Evolutionary conservation across 164 flowering plant genomes (phyloP).

Genomic region (Stephania yunnanensis): DNA sequence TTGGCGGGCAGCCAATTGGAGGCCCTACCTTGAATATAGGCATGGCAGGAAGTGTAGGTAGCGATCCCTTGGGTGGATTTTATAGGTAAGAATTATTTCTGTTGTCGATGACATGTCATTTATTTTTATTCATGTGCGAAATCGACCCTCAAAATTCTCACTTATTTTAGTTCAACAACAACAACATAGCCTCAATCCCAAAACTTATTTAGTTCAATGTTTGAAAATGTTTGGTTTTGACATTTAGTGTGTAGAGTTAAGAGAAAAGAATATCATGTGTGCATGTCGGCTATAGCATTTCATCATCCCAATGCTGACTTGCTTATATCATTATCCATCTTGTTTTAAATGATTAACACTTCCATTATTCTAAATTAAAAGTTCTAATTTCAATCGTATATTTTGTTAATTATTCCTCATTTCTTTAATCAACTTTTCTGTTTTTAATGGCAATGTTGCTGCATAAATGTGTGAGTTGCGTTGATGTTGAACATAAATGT

Average conservation of each 20-base stretch:
- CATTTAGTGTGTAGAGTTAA: not conserved
- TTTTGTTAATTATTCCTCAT: no score
- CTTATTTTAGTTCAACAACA: not conserved
- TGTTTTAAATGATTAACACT: no score
- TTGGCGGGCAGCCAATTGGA: slow-evolving; percentile 52
- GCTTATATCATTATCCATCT: not conserved
- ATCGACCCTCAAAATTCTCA: not conserved
- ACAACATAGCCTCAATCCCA: no score
- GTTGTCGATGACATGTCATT: not conserved
- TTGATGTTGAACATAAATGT: not conserved
- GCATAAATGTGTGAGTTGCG: not conserved
- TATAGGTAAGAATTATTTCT: slow-evolving; percentile 48
- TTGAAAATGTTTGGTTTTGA: not conserved
- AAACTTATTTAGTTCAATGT: not conserved
- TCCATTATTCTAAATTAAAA: no score
- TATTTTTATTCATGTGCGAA: not conserved
- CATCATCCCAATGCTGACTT: not conserved
- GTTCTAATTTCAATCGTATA: no score
- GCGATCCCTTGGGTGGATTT: slow-evolving; percentile 90
- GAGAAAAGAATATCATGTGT: not conserved
- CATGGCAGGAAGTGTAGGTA: slow-evolving; percentile 88
- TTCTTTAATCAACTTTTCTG: not conserved
- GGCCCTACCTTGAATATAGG: slow-evolving; percentile 66
- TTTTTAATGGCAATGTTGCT: not conserved
- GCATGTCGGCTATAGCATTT: not conserved